These are phyloP conservation scores for Poa pratensis DNA, from an alignment of 176 grass and related monocot genomes.

Conservation along the genomic window DNA sequence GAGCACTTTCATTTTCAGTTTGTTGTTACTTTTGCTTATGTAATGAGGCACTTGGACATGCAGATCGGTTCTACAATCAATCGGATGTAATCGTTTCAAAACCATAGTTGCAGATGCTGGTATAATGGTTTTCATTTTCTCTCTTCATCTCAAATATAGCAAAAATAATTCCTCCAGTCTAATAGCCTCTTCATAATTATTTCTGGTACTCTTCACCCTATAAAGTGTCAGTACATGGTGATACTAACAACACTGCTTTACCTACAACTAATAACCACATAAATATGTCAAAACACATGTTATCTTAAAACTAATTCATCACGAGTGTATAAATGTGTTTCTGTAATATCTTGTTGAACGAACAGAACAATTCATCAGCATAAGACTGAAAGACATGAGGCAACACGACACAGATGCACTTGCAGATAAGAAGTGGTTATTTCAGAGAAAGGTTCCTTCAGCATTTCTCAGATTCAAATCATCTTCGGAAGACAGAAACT, in stretches of 20 bases:
- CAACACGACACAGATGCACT: neutral
- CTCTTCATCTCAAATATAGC: no score
- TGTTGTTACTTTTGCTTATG: slow-evolving; percentile 21
- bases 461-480: slow-evolving; percentile 11
- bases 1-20: slow-evolving; percentile 5
- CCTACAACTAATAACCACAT: neutral
- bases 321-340: neutral
- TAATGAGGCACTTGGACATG: slow-evolving; percentile 30
- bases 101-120: neutral
- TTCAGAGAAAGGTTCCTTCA: neutral
- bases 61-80: neutral
- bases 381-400: neutral
- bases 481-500: neutral
- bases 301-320: neutral
- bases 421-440: neutral
- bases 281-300: neutral
- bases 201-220: neutral
- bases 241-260: neutral
- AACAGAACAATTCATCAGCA: neutral
- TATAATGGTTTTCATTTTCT: no score
- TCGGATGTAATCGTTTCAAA: slow-evolving; percentile 30
- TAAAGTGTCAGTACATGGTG: neutral
- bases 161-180: no score
- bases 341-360: neutral
- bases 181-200: neutral